Evolutionary conservation across 2,329 filamentous ascomycete genomes (phyloP), one percentile per base, ranked within the genome.

Genomic region (Calonectria pauciramosa): DNA sequence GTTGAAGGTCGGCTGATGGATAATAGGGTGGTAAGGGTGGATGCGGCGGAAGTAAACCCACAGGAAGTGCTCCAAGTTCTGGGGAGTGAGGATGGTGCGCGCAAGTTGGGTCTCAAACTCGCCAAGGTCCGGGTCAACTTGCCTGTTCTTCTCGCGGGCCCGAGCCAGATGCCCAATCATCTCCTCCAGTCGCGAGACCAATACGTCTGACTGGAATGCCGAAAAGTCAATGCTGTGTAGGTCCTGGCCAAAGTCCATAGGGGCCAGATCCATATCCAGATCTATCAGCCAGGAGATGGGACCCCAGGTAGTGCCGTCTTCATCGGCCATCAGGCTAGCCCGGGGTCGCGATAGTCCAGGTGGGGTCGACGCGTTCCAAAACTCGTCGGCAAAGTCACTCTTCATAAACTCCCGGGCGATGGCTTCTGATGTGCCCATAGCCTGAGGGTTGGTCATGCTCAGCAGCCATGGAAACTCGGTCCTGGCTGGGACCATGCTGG

Each of bases 21-120:
- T 56, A 38, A 75, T 63, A 3, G 73, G 73, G 44, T 72, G 70
- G 28, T 75, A 75, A 5, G 70, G 38, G 7, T 72, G 70, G 3
- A 72, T 28, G 26, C 51, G 52, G 28, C 32, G 34, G 52, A 67
- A 67, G 34, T 69, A 75, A 28, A 75, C 59, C 47, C 66, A 64
- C 6, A 68, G 13, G 44, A 72, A 75, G 54, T 75, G 51, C 26
- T 70, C 60, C 18, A 75, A 18, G 30, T 75, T 75, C 16, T 59
- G 51, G 16, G 52, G 26, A 5, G 73, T 75, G 41, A 75, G 72
- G 30, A 75, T 59, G 23, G 56, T 66, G 26, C 34, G 56, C 4
- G 73, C 73, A 20, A 75, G 60, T 10, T 20, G n/a, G 13, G 5
- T 30, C 2, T 75, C 66, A 28, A 75, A 75, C 20, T 67, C 32